Percentiles rank a stretch among this genome's conserved stretches.
These are phyloP conservation scores for Allium cepa DNA, from an alignment of 106 monocot genomes.

Conservation along the genomic window DNA sequence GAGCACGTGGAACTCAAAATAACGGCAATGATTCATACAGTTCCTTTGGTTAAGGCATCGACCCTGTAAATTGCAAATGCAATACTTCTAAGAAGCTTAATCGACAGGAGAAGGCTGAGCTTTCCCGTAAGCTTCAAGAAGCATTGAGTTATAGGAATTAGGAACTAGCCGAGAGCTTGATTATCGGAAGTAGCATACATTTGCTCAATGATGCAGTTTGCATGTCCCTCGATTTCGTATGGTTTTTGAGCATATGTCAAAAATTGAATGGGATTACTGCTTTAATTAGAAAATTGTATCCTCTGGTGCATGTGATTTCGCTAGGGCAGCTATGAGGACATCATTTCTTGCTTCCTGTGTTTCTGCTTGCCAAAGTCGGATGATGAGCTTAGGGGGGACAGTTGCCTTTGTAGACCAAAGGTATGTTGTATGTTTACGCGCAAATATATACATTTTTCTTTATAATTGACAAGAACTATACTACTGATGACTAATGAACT, in stretches of 20 bases:
- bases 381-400: constrained; percentile 70
- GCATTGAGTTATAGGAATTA: constrained; percentile 76
- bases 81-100: constrained; percentile 37
- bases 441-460: too few relatives aligned
- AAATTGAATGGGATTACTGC: constrained; percentile 52
- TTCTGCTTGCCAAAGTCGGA: constrained; percentile 77
- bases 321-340: constrained; percentile 76
- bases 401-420: constrained; percentile 81
- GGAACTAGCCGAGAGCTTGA: constrained; percentile 64
- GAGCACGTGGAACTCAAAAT: background rate
- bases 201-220: constrained; percentile 78
- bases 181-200: constrained; percentile 44
- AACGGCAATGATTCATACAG: constrained; percentile 17
- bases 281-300: constrained; percentile 68
- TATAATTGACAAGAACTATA: too few relatives aligned
- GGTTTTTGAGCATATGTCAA: constrained; percentile 56
- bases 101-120: constrained; percentile 71
- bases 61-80: constrained; percentile 3
- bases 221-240: constrained; percentile 76
- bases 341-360: constrained; percentile 98
- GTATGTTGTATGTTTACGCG: constrained; percentile 15
- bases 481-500: too few relatives aligned
- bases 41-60: background rate
- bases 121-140: constrained; percentile 59
- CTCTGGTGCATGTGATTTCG: constrained; percentile 76